Conservation (phyloP, 2,329 filamentous ascomycete species). For the Simplicillium aogashimaense region DNA sequence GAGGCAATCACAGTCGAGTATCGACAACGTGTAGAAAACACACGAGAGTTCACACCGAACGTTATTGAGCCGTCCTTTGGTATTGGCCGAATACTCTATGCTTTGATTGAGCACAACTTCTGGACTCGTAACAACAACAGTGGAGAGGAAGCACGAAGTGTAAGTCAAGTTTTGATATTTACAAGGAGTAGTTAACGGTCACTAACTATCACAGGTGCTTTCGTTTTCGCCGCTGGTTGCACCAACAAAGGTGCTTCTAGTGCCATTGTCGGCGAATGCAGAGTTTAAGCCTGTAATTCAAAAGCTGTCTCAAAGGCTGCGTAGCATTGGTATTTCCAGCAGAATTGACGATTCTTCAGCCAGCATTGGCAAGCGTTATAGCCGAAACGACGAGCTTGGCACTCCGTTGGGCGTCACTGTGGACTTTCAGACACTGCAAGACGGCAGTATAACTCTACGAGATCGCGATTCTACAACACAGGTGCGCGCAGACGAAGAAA, state of each 20-base stretch:
- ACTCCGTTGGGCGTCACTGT: constrained; percentile 90
- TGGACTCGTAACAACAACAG: constrained; percentile 65
- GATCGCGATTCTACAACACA: constrained; percentile 88
- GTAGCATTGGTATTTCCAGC: constrained; percentile 68
- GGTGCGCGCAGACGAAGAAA: constrained; percentile 73
- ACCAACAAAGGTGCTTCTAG: constrained; percentile 91
- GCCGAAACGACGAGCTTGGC: constrained; percentile 89
- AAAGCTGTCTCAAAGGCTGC: constrained; percentile 65
- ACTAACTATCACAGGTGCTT: constrained; percentile 27
- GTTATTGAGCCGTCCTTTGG: constrained; percentile 97
- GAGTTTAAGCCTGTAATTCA: constrained; percentile 72
- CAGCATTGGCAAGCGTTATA: constrained; percentile 89
- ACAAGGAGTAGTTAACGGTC: not conserved
- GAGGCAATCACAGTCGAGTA: constrained; percentile 79
- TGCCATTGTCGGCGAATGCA: constrained; percentile 73
- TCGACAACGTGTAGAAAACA: constrained; percentile 71
- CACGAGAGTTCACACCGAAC: constrained; percentile 87
- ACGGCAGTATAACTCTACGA: constrained; percentile 75
- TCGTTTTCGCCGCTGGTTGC: constrained; percentile 57
- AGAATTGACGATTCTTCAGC: constrained; percentile 84
- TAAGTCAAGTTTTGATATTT: constrained; percentile 37
- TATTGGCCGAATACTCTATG: constrained; percentile 90
- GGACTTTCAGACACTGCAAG: constrained; percentile 90
- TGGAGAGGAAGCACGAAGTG: constrained; percentile 68
- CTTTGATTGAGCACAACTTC: constrained; percentile 88